Conservation (phyloP, 441 rosid species). For the Syzygium malaccense region DNA sequence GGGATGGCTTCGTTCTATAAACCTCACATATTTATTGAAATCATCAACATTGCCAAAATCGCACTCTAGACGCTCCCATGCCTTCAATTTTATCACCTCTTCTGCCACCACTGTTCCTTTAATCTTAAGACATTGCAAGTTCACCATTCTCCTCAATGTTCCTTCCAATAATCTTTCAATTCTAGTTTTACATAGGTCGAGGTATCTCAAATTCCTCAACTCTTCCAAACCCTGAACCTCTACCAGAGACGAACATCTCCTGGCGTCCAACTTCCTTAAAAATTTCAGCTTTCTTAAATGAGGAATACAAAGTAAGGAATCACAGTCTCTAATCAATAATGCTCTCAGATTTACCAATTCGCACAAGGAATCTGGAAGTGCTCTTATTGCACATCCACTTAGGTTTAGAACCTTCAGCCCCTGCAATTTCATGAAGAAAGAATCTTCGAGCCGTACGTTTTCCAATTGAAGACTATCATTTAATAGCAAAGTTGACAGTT, state of each 20-base stretch:
- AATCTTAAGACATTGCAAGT: background rate
- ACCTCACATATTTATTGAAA: background rate
- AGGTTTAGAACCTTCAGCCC: background rate
- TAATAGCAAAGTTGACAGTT: background rate
- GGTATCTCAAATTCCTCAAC: background rate
- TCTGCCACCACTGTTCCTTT: background rate
- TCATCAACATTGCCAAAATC: background rate
- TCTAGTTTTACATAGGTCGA: background rate
- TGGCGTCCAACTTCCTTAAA: background rate
- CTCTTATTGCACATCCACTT: background rate
- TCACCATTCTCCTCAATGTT: background rate
- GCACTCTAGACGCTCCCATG: background rate
- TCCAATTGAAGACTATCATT: too few species aligned
- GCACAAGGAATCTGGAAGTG: background rate
- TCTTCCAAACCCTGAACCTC: background rate
- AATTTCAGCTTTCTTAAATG: background rate
- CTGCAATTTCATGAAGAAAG: background rate
- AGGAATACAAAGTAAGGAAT: fast-evolving
- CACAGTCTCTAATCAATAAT: too few species aligned
- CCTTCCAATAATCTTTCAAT: background rate
- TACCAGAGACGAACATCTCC: background rate
- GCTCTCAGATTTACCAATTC: background rate
- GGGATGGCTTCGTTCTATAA: background rate
- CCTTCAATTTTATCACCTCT: background rate
- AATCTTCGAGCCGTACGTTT: background rate